phyloP scores from a whole-genome alignment of 176 grass and related monocot species.

The Coix lacrymajobi region DNA sequence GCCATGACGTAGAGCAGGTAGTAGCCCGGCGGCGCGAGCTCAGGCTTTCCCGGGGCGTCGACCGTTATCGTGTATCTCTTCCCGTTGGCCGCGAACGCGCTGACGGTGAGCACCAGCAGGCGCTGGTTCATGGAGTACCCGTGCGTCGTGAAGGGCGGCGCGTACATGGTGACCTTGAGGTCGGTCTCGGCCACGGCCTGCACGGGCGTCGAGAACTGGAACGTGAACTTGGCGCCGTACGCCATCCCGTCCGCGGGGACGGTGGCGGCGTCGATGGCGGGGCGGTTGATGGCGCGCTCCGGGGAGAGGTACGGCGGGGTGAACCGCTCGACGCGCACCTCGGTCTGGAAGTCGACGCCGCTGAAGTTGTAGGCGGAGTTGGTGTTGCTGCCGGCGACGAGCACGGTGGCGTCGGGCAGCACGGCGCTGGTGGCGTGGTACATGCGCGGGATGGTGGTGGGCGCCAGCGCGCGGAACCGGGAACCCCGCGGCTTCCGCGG shows the following conservation, averaged over 20 bases:
- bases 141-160: slow-evolving; percentile 83
- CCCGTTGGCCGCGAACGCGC: slow-evolving; percentile 10
- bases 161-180: slow-evolving; percentile 74
- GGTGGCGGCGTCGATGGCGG: slow-evolving; percentile 39
- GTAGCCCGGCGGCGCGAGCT: slow-evolving; percentile 67
- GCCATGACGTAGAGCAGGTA: slow-evolving; percentile 59
- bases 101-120: slow-evolving; percentile 50
- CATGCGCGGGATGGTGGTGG: slow-evolving; percentile 54
- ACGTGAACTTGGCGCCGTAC: slow-evolving; percentile 40
- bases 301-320: slow-evolving; percentile 65
- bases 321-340: slow-evolving; percentile 74
- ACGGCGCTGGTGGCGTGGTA: slow-evolving; percentile 80
- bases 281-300: slow-evolving; percentile 17
- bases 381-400: slow-evolving; percentile 78
- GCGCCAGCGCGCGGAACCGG: slow-evolving; percentile 46
- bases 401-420: slow-evolving; percentile 73
- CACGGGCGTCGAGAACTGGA: slow-evolving; percentile 35
- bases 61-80: not conserved
- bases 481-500: not conserved
- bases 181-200: slow-evolving; percentile 3
- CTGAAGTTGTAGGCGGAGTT: slow-evolving; percentile 70
- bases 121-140: slow-evolving; percentile 88
- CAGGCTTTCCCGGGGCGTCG: slow-evolving; percentile 37
- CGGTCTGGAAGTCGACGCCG: slow-evolving; percentile 62
- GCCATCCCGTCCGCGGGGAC: slow-evolving; percentile 24